Conservation (phyloP, 805 yeast genomes). For the Spathaspora hagerdaliae region DNA sequence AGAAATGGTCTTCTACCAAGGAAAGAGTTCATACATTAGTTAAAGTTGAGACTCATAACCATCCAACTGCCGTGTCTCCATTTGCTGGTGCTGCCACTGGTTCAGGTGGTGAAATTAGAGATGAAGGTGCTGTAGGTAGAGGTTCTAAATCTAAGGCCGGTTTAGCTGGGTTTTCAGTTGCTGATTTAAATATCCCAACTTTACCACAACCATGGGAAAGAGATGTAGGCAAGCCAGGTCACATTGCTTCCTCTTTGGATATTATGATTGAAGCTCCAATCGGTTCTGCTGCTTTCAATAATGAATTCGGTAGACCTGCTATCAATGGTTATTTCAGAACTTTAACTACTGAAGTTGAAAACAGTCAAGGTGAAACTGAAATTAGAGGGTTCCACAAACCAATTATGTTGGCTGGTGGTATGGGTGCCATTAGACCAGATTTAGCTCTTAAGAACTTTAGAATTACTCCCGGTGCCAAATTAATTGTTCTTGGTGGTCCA, state of each 20-base stretch:
- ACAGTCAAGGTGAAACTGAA: constrained; percentile 60
- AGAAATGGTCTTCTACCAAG: constrained; percentile 67
- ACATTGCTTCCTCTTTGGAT: constrained; percentile 88
- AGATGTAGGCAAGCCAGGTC: constrained; percentile 84
- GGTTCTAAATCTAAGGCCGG: constrained; percentile 98
- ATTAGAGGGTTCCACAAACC: constrained; percentile 98
- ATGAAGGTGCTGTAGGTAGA: constrained; percentile 99
- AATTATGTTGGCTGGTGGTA: constrained; percentile 98
- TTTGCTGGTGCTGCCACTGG: constrained; percentile 99
- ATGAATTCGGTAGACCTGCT: constrained; percentile 98
- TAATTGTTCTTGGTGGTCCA: constrained; percentile 96
- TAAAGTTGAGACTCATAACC: constrained; percentile 98
- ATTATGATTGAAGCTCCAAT: constrained; percentile 97
- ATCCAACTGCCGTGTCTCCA: constrained; percentile 98
- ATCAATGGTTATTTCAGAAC: constrained; percentile 96
- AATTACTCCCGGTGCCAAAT: constrained; percentile 86
- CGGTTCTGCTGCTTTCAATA: constrained; percentile 97
- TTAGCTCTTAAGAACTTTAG: constrained; percentile 82
- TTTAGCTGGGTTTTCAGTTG: constrained; percentile 85
- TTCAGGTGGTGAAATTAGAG: constrained; percentile 99
- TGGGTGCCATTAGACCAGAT: constrained; percentile 94
- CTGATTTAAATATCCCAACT: constrained; percentile 84
- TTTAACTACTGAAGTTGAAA: constrained; percentile 72
- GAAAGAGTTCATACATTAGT: constrained; percentile 87
- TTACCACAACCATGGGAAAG: constrained; percentile 94